Conservation (phyloP, 2,329 filamentous ascomycete genomes). For the Fusarium sp. region DNA sequence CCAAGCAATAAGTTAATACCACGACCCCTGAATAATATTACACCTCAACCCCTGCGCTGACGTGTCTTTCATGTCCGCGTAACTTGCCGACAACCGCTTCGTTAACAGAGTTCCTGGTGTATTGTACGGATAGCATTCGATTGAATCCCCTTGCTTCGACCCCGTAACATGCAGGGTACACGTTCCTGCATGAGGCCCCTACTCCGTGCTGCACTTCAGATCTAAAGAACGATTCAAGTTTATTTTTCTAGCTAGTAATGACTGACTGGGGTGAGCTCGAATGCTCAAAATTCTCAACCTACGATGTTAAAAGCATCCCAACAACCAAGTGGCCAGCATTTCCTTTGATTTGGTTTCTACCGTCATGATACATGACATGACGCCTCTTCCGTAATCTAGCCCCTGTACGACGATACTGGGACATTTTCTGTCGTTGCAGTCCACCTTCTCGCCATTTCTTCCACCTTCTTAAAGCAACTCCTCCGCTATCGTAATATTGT, state of each 20-base stretch:
- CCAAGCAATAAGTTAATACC: not conserved
- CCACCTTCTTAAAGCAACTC: constrained; percentile 16
- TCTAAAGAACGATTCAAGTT: constrained; percentile 46
- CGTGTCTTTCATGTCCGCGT: not conserved
- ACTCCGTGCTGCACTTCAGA: not conserved
- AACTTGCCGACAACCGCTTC: not conserved
- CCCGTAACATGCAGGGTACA: not conserved
- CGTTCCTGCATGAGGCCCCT: not conserved
- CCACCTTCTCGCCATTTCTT: constrained; percentile 22
- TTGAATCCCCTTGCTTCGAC: constrained; percentile 2
- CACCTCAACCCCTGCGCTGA: not conserved
- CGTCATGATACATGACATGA: constrained; percentile 16
- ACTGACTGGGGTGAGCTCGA: constrained; percentile 46
- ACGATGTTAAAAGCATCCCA: constrained; percentile 36
- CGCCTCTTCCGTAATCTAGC: constrained; percentile 25
- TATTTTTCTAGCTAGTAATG: constrained; percentile 46
- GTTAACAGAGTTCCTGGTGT: not conserved
- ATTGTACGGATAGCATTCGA: constrained; percentile 13
- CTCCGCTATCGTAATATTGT: constrained; percentile 43
- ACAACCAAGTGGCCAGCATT: constrained; percentile 22
- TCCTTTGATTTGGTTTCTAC: constrained; percentile 21
- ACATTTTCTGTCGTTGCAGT: constrained; percentile 17
- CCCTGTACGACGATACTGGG: constrained; percentile 14
- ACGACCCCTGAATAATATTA: not conserved
- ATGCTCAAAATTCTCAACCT: constrained; percentile 37